Conservation (phyloP, 306 rosid genomes). For the Begonia fuchsioides region DNA sequence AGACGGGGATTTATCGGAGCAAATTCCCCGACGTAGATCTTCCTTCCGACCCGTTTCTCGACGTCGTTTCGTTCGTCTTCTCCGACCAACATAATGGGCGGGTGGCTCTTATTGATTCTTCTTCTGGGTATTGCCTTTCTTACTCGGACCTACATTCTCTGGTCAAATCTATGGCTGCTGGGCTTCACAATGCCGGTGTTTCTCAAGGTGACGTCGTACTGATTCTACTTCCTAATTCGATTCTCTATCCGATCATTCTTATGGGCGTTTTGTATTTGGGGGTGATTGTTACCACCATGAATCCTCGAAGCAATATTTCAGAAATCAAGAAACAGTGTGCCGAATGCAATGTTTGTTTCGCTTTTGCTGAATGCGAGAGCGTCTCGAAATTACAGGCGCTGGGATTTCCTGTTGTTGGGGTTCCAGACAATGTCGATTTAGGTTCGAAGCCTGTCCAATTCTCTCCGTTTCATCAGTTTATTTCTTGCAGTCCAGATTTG, state of each 20-base stretch:
- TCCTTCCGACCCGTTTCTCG: conserved; percentile 56
- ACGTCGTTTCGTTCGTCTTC: conserved; percentile 51
- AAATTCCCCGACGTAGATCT: conserved; percentile 24
- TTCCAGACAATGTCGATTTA: conserved; percentile 32
- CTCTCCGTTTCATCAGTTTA: conserved; percentile 24
- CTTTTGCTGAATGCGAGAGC: conserved; percentile 28
- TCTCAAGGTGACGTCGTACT: conserved; percentile 52
- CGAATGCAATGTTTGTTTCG: conserved; percentile 36
- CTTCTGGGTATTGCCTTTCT: conserved; percentile 44
- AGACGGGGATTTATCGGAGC: conserved; percentile 48
- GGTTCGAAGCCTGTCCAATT: conserved; percentile 13
- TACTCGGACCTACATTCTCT: conserved; percentile 38
- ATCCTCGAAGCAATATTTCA: conserved; percentile 38
- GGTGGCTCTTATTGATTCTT: conserved; percentile 61
- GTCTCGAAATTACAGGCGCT: conserved; percentile 22
- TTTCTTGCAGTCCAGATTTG: conserved; percentile 22
- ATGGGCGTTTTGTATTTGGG: conserved; percentile 42
- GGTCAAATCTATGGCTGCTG: conserved; percentile 55
- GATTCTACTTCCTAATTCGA: conserved; percentile 56
- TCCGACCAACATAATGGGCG: conserved; percentile 43
- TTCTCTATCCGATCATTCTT: conserved; percentile 52
- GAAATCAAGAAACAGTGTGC: conserved; percentile 41
- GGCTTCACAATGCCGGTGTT: conserved; percentile 44
- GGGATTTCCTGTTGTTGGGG: conserved; percentile 34
- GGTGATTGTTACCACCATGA: conserved; percentile 53